These are phyloP conservation scores for Stropharia rugosoannulata DNA, from an alignment of 768 basidiomycete genomes.

Conservation along the genomic window DNA sequence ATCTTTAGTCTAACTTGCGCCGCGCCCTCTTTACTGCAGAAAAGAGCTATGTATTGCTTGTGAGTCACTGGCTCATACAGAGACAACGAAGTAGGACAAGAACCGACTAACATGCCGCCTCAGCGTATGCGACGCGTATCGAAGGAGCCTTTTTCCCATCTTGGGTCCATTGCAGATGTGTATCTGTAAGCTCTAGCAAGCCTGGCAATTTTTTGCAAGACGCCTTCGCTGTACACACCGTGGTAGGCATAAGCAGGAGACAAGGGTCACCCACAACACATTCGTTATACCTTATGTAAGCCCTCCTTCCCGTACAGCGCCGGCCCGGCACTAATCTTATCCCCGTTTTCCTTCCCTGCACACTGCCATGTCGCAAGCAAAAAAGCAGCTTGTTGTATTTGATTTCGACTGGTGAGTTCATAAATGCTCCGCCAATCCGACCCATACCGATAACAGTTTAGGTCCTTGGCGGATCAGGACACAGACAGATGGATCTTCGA, in stretches of 20 bases:
- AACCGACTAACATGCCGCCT: constrained; percentile 57
- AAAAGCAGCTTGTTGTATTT: constrained; percentile 80
- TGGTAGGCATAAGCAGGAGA: constrained; percentile 54
- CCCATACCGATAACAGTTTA: constrained; percentile 24
- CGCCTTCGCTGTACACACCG: constrained; percentile 70
- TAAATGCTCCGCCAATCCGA: neutral
- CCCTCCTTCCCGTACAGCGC: neutral
- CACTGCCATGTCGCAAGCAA: constrained; percentile 27
- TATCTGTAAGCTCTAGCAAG: constrained; percentile 70
- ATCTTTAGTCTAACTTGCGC: constrained; percentile 79
- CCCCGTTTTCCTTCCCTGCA: constrained; percentile 2
- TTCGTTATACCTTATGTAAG: constrained; percentile 17
- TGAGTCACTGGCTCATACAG: constrained; percentile 14
- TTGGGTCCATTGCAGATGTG: constrained; percentile 78
- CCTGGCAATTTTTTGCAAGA: constrained; percentile 85
- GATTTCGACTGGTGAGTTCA: constrained; percentile 90
- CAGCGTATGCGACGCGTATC: constrained; percentile 59
- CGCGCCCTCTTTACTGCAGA: constrained; percentile 84
- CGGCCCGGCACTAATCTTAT: constrained; percentile 14
- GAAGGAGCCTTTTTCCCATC: constrained; percentile 65
- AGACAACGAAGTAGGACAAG: constrained; percentile 12
- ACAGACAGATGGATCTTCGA: constrained; percentile 93
- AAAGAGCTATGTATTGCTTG: constrained; percentile 53
- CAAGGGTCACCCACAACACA: neutral
- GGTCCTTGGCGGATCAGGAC: constrained; percentile 95